Base-by-base conservation (phyloP, 345 rosid genomes). In the Aquilaria malaccensis region DNA sequence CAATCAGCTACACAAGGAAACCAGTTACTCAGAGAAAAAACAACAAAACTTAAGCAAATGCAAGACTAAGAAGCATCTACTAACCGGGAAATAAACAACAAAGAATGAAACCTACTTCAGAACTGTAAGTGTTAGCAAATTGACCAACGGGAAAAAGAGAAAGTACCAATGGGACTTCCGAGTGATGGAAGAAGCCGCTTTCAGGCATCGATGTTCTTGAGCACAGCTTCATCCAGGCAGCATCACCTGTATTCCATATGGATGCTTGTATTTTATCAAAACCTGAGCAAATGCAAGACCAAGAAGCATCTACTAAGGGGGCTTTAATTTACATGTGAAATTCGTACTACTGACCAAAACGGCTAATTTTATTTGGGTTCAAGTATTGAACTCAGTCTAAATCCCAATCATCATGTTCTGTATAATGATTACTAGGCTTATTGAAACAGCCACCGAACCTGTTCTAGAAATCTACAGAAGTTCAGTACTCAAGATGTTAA, bases 201-300 rank as follows among this genome's bases (percentile, higher is more conserved):
- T 81, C 96, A 91, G 50, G 97, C 97, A 66, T 83, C 97, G 62
- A 91, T 91, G 81, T 91, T 88, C 69, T 91, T 91, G 6, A 91
- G 59, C 52, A 91, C 96, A 2, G 96, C 97, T 68, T 91, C 97
- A 64, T 84, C 94, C 14, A 85, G 83, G 33, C 97, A 91, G 74
- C 97, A 91, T 88, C 50, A 94, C 55, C 22, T 88, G 96, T 56
- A 91, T 82, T n/a, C 97, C 97, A 52, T 88, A 88, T 3, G 97
- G 86, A 64, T 85, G 93, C 96, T 83, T 83, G 22, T 22, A 22
- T 22, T 22, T 22, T 0, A 22, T 22, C 22, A 22, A 22, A 22
- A 22, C 22, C 22, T 22, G 22, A 22, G 22, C 22, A 22, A 22
- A 22, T 22, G 22, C 22, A 22, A 22, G 22, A 22, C 22, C 22